phyloP scores from a whole-genome alignment of 768 basidiomycete species.

The Mycena rebaudengoi region DNA sequence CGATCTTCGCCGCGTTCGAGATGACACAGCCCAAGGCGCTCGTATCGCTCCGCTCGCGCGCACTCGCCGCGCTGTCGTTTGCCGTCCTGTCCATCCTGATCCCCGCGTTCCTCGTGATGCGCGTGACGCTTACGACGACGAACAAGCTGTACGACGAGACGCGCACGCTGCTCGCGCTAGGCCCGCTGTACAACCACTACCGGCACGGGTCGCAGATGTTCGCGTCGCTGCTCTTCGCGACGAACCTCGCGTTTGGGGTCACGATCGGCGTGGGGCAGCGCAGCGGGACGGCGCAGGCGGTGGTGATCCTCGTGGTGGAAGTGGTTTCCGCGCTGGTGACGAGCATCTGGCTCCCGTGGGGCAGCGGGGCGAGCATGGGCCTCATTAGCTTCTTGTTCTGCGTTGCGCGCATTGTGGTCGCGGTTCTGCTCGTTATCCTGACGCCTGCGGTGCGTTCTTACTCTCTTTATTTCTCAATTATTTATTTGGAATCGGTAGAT shows the following conservation, averaged over 20 bases:
- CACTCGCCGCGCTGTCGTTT: slow-evolving; percentile 86
- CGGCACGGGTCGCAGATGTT: slow-evolving; percentile 92
- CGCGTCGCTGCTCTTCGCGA: slow-evolving; percentile 79
- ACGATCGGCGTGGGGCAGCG: slow-evolving; percentile 90
- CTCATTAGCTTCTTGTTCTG: slow-evolving; percentile 93
- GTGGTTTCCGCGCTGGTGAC: slow-evolving; percentile 88
- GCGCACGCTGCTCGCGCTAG: slow-evolving; percentile 86
- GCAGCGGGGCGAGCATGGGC: slow-evolving; percentile 96
- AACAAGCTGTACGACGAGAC: slow-evolving; percentile 96
- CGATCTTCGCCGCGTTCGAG: slow-evolving; percentile 90
- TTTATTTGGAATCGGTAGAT: slow-evolving; percentile 61
- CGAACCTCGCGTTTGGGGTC: slow-evolving; percentile 84
- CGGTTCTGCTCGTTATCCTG: slow-evolving; percentile 90
- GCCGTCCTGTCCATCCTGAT: slow-evolving; percentile 79
- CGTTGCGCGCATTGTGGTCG: slow-evolving; percentile 88
- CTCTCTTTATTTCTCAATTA: slow-evolving; percentile 12
- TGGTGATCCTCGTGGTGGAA: slow-evolving; percentile 90
- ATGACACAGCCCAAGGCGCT: slow-evolving; percentile 66
- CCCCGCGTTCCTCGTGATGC: slow-evolving; percentile 77
- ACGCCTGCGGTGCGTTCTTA: slow-evolving; percentile 77
- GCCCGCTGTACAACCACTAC: slow-evolving; percentile 95
- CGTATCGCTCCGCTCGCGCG: slow-evolving; percentile 67
- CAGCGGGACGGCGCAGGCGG: slow-evolving; percentile 91
- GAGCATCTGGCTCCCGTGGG: slow-evolving; percentile 96
- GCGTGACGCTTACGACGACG: slow-evolving; percentile 82